Evolutionary conservation across 1,139 yeast species (phyloP).

Genomic region (Debaryomyces sp.): DNA sequence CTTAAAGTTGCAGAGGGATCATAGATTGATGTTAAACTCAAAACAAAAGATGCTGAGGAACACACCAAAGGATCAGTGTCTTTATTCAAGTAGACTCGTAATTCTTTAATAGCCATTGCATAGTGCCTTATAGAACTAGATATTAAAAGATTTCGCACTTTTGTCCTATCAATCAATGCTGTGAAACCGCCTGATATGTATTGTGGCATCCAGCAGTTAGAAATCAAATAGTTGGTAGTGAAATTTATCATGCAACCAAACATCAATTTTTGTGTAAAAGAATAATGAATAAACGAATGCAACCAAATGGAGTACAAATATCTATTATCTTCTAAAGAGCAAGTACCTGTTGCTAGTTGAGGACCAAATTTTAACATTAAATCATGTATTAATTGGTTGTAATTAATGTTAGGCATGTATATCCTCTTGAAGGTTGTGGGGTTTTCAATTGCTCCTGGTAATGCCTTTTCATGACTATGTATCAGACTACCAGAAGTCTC

Average conservation of each 20-base stretch:
- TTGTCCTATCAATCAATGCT: conserved; percentile 19
- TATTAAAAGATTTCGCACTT: conserved; percentile 29
- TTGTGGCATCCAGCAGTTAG: conserved; percentile 29
- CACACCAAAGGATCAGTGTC: conserved; percentile 37
- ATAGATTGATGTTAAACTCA: conserved; percentile 46
- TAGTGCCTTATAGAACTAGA: conserved; percentile 39
- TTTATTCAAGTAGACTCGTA: conserved; percentile 32
- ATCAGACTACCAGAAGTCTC: background rate
- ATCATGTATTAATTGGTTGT: conserved; percentile 16
- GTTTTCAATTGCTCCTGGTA: conserved; percentile 23
- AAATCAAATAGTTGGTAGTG: conserved; percentile 43
- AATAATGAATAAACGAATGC: conserved; percentile 31
- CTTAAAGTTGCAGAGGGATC: conserved; percentile 49
- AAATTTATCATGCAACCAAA: conserved; percentile 43
- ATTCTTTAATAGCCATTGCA: conserved; percentile 39
- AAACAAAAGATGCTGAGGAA: conserved; percentile 41
- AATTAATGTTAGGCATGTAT: conserved; percentile 18
- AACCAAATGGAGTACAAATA: conserved; percentile 38
- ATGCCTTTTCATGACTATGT: conserved; percentile 11
- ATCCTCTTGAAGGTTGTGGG: conserved; percentile 17
- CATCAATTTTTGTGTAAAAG: conserved; percentile 26
- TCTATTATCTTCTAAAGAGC: conserved; percentile 33
- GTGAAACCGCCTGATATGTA: conserved; percentile 10
- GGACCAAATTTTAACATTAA: conserved; percentile 21
- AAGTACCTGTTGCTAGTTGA: conserved; percentile 29